phyloP scores from a whole-genome alignment of 2,329 filamentous ascomycete genomes.

The Cordyceps cicadae region DNA sequence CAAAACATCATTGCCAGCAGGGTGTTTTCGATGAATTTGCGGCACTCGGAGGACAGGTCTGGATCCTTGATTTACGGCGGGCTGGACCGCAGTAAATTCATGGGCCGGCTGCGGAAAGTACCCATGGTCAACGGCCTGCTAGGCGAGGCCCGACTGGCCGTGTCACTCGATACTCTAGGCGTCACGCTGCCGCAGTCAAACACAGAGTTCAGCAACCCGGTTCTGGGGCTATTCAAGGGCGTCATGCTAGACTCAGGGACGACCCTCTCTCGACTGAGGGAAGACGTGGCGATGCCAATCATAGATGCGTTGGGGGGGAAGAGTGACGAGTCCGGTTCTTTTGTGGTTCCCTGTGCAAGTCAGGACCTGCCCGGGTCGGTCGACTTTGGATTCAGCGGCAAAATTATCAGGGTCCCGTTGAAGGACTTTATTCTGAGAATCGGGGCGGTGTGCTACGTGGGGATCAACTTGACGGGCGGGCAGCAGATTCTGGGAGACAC shows the following conservation, averaged over 20 bases:
- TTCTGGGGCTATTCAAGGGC: constrained; percentile 13
- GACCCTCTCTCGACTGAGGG: constrained; percentile 40
- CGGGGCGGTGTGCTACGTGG: constrained; percentile 32
- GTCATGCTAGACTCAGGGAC: constrained; percentile 47
- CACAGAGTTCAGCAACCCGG: constrained; percentile 23
- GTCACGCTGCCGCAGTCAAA: constrained; percentile 19
- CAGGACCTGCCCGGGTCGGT: constrained; percentile 31
- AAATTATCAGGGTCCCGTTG: constrained; percentile 34
- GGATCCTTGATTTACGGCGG: constrained; percentile 48
- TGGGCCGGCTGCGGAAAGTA: constrained; percentile 35
- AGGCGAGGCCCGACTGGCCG: constrained; percentile 31
- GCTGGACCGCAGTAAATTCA: constrained; percentile 43
- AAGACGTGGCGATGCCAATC: constrained; percentile 33
- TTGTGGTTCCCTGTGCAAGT: constrained; percentile 34
- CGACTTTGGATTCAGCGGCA: constrained; percentile 39
- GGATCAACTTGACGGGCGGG: constrained; percentile 30
- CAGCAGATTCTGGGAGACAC: constrained; percentile 37
- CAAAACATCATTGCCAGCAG: constrained; percentile 41
- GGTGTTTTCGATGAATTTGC: constrained; percentile 44
- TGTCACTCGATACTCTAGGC: constrained; percentile 25
- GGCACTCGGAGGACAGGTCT: constrained; percentile 31
- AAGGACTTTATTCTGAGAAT: constrained; percentile 43
- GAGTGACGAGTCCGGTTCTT: constrained; percentile 37
- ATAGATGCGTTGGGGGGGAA: no score
- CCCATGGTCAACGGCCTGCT: constrained; percentile 32